Conservation (phyloP, 2,329 filamentous ascomycete genomes). For the Colletotrichum neosansevieriae region DNA sequence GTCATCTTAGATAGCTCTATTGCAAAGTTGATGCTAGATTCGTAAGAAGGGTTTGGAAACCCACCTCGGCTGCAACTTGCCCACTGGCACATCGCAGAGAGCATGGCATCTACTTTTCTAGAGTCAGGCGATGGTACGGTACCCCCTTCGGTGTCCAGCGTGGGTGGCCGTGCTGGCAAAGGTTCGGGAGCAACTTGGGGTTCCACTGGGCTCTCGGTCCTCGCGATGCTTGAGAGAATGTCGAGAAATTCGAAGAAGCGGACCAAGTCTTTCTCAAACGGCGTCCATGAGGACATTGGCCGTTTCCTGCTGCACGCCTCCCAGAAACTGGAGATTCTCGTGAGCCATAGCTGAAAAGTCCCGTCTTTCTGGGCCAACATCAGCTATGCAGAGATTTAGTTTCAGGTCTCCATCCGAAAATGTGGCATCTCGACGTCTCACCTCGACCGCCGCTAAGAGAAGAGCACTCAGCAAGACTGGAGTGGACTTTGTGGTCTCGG, state of each 20-base stretch:
- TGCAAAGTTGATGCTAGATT: neutral
- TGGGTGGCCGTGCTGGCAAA: neutral
- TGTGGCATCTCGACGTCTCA: neutral
- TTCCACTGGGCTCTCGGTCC: neutral
- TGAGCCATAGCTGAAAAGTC: slow-evolving; percentile 12
- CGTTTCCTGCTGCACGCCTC: neutral
- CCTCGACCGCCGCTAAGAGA: slow-evolving; percentile 9
- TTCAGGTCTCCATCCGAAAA: neutral
- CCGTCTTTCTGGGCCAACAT: neutral
- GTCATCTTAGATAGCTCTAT: neutral
- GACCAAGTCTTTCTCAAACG: slow-evolving; percentile 9
- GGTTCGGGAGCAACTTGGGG: neutral
- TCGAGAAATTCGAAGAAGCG: slow-evolving; percentile 14
- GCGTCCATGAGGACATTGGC: neutral
- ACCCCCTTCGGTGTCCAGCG: neutral
- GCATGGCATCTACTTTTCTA: slow-evolving; percentile 4
- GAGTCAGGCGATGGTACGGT: neutral
- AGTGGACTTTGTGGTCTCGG: neutral
- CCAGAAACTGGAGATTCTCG: neutral
- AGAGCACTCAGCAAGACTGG: neutral
- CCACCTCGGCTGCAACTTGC: slow-evolving; percentile 17
- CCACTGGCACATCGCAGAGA: slow-evolving; percentile 15
- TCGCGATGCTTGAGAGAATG: slow-evolving; percentile 8
- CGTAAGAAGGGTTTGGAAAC: no score
- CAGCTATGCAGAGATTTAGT: neutral